Evolutionary conservation across 1,284 basidiomycete genomes (phyloP), one percentile per base, ranked within the genome.

Genomic region (Phellopilus nigrolimitatus): DNA sequence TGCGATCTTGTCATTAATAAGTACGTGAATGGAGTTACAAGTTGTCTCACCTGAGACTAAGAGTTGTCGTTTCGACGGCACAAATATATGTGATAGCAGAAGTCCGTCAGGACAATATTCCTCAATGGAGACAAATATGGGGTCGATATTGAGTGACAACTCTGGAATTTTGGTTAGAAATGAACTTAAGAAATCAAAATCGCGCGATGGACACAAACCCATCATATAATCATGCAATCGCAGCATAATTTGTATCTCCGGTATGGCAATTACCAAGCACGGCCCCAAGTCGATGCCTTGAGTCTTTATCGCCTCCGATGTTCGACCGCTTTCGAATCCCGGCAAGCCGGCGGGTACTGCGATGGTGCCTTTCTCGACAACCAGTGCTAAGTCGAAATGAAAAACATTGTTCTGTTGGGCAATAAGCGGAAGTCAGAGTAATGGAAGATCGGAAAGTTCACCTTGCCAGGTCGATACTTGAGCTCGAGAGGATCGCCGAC

Each of bases 171-270:
- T n/a, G n/a, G n/a, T n/a, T n/a, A n/a, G n/a, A n/a, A n/a, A n/a
- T n/a, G n/a, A n/a, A n/a, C n/a, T n/a, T n/a, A n/a, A n/a, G n/a
- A n/a, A n/a, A n/a, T n/a, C n/a, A n/a, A n/a, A n/a, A n/a, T n/a
- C n/a, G n/a, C n/a, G n/a, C n/a, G n/a, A n/a, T n/a, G n/a, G n/a
- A n/a, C n/a, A 63, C 75, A 52, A 64, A 91, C 91, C 91, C 90
- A 95, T 93, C 59, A 80, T 89, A 64, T 82, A 84, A 60, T 94
- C 91, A 59, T 92, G 86, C 47, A 86, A 72, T 47, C 90, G 77
- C 19, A 97, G 72, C 49, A 85, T 78, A 22, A 94, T 64, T 57
- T 91, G 85, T 13, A 94, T 61, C 54, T 84, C 76, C 0, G 90
- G 84, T 3, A 87, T 63, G 0, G 69, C 68, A 27, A 91, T 61